Conservation (phyloP, 257 asterid genomes). For the Nicotiana benthamiana region DNA sequence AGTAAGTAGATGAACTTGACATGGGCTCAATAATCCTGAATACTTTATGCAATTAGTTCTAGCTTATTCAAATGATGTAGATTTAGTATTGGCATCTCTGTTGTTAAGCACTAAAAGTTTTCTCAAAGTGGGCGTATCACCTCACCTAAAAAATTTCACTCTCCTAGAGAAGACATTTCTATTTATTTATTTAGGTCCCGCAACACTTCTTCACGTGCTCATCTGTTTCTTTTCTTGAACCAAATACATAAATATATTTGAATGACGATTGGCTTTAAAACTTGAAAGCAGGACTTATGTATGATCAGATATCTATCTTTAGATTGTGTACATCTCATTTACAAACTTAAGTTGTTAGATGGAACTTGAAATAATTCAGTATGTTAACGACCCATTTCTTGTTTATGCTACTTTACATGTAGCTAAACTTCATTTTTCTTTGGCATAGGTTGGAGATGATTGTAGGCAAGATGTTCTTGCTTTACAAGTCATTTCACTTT, state of each 20-base stretch:
- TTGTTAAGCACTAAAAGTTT: not conserved
- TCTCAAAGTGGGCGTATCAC: not conserved
- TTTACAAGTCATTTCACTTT: constrained; percentile 93
- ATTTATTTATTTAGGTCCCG: not conserved
- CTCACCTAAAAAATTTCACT: not conserved
- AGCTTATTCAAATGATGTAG: not conserved
- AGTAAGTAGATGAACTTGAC: not conserved
- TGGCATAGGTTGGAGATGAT: constrained; percentile 92
- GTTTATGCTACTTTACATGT: constrained; percentile 9
- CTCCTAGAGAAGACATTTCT: not conserved
- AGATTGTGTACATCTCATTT: not conserved
- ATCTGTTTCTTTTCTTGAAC: not conserved
- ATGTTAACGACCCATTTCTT: not conserved
- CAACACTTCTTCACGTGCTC: not conserved
- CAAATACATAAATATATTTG: not conserved
- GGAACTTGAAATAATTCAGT: not conserved
- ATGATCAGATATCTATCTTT: not conserved
- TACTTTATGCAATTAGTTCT: not conserved
- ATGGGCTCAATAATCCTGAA: not conserved
- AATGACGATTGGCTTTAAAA: not conserved
- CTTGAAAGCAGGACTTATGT: not conserved
- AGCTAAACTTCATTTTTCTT: constrained; percentile 22
- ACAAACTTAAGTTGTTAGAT: not conserved
- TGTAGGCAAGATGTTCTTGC: constrained; percentile 99
- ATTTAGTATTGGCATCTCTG: not conserved